phyloP scores from a whole-genome alignment of 192 early-diverging fungal genomes.

The Umbelopsis vinacea region DNA sequence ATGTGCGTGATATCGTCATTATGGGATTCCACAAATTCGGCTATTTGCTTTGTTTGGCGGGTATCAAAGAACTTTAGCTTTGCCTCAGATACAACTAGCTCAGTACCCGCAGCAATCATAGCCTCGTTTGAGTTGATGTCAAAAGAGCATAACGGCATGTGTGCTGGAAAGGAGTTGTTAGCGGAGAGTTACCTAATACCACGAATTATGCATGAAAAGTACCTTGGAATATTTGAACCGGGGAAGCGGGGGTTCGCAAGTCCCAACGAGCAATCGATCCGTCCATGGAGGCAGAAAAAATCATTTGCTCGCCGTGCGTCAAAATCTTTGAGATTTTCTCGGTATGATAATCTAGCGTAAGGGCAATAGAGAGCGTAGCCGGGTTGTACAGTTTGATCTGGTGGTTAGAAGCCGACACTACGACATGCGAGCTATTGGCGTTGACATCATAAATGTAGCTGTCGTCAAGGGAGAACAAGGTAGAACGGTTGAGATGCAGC shows the following conservation, averaged over 20 bases:
- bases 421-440: constrained; percentile 44
- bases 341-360: constrained; percentile 57
- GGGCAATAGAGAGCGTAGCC: constrained; percentile 46
- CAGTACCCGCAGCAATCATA: constrained; percentile 59
- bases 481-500: constrained; percentile 39
- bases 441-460: constrained; percentile 63
- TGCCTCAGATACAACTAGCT: constrained; percentile 45
- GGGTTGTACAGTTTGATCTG: constrained; percentile 70
- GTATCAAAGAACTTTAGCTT: constrained; percentile 57
- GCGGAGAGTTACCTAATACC: neutral
- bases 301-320: constrained; percentile 51
- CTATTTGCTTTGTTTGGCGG: constrained; percentile 33
- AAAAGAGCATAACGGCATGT: constrained; percentile 50
- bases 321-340: constrained; percentile 68
- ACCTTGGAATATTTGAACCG: constrained; percentile 64
- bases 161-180: constrained; percentile 21
- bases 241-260: constrained; percentile 53
- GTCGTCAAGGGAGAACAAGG: constrained; percentile 49
- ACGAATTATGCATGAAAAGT: constrained; percentile 33
- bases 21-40: constrained; percentile 67
- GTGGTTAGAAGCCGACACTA: constrained; percentile 66
- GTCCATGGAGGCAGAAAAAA: constrained; percentile 70
- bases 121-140: constrained; percentile 57
- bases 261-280: constrained; percentile 70
- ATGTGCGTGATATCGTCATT: constrained; percentile 81